Evolutionary conservation across 495 filamentous ascomycete genomes (phyloP).

Genomic region (Aspergillus coremiiformis): DNA sequence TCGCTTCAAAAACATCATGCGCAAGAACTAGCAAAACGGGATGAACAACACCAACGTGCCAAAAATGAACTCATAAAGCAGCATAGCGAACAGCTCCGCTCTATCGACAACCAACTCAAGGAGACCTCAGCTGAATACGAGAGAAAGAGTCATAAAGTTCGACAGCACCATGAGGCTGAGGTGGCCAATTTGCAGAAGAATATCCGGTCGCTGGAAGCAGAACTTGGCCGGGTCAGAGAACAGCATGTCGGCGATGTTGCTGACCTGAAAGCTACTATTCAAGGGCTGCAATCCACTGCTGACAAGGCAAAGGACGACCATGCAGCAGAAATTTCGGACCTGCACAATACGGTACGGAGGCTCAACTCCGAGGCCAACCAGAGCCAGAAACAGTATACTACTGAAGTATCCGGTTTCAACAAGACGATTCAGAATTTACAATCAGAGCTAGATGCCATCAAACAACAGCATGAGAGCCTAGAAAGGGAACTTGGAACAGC

Average conservation of each 20-base stretch:
- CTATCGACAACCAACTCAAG: slow-evolving; percentile 41
- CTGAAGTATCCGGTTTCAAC: slow-evolving; percentile 13
- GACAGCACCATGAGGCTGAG: slow-evolving; percentile 52
- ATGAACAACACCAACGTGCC: slow-evolving; percentile 39
- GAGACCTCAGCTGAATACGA: slow-evolving; percentile 46
- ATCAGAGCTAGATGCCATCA: slow-evolving; percentile 5
- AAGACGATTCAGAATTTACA: slow-evolving; percentile 40
- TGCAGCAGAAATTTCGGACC: slow-evolving; percentile 50
- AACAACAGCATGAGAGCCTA: slow-evolving; percentile 3
- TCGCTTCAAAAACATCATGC: slow-evolving; percentile 65
- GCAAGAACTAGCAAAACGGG: slow-evolving; percentile 41
- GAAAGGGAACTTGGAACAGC: slow-evolving; percentile 37
- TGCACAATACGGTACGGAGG: slow-evolving; percentile 48
- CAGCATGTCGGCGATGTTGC: slow-evolving; percentile 50
- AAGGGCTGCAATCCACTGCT: slow-evolving; percentile 47
- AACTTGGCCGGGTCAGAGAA: slow-evolving; percentile 49
- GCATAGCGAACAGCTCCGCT: slow-evolving; percentile 43
- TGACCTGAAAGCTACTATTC: slow-evolving; percentile 48
- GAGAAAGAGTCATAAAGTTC: slow-evolving; percentile 35
- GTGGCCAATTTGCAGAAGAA: slow-evolving; percentile 54
- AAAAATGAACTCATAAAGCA: slow-evolving; percentile 41
- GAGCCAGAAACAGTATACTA: slow-evolving; percentile 32
- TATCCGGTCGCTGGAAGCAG: slow-evolving; percentile 49
- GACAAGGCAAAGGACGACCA: slow-evolving; percentile 44
- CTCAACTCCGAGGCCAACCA: slow-evolving; percentile 51